phyloP scores from a whole-genome alignment of 2,329 filamentous ascomycete genomes.

The Xylariales sp. region DNA sequence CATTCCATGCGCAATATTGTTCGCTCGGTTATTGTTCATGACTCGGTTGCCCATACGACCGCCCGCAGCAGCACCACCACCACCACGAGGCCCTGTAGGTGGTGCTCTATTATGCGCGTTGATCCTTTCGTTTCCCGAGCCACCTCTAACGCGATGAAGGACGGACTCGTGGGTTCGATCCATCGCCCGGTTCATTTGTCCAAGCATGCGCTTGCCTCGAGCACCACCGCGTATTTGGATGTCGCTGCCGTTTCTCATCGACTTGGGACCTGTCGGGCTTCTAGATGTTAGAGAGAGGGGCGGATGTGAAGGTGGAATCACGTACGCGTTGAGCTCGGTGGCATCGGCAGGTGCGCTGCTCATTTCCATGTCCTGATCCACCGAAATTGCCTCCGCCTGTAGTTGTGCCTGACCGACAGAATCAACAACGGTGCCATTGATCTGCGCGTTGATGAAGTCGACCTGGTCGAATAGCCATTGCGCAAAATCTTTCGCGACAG shows the following conservation, averaged over 20 bases:
- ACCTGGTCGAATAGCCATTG: slow-evolving; percentile 93
- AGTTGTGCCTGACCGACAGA: slow-evolving; percentile 21
- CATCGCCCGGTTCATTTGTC: slow-evolving; percentile 78
- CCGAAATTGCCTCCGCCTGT: slow-evolving; percentile 24
- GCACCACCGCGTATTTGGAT: slow-evolving; percentile 44
- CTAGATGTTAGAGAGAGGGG: no score
- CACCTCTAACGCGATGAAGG: slow-evolving; percentile 73
- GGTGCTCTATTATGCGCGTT: slow-evolving; percentile 69
- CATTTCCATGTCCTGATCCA: slow-evolving; percentile 69
- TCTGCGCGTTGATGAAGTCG: slow-evolving; percentile 57
- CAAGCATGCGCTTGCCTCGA: slow-evolving; percentile 77
- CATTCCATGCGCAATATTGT: slow-evolving; percentile 44
- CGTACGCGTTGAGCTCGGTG: slow-evolving; percentile 56
- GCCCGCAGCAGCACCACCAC: slow-evolving; percentile 39
- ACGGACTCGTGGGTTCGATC: slow-evolving; percentile 71
- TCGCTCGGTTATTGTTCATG: slow-evolving; percentile 46
- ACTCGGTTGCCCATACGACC: slow-evolving; percentile 36
- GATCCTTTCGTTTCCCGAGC: slow-evolving; percentile 71
- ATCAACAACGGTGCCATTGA: slow-evolving; percentile 43
- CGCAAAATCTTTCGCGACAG: slow-evolving; percentile 76
- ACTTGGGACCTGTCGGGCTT: slow-evolving; percentile 90
- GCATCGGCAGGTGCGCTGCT: slow-evolving; percentile 46
- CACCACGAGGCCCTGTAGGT: slow-evolving; percentile 65
- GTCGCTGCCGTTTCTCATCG: slow-evolving; percentile 73
- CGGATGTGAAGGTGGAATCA: slow-evolving; percentile 18